phyloP scores from a whole-genome alignment of 257 asterid species.

The Pogostemon cablin region DNA sequence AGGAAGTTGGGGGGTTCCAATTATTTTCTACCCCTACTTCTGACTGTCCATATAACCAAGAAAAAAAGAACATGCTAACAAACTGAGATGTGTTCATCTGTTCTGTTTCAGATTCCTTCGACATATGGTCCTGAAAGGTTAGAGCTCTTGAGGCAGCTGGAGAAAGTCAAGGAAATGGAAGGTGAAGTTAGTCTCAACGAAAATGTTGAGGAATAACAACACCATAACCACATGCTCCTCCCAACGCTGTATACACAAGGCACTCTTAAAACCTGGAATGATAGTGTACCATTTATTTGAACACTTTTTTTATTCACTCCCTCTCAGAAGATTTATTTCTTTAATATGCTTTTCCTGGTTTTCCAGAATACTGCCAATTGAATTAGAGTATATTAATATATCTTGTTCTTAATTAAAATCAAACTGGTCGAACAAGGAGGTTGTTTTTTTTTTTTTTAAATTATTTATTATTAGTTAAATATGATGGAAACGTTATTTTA shows the following conservation, averaged over 20 bases:
- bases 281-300: background rate
- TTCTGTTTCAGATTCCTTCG: constrained; percentile 80
- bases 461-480: too few species aligned
- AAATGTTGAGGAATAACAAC: constrained; percentile 41
- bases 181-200: constrained; percentile 55
- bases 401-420: background rate
- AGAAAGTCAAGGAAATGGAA: constrained; percentile 93
- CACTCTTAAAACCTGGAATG: background rate
- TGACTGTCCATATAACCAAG: background rate
- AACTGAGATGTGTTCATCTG: constrained; percentile 29
- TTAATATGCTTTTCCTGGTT: background rate
- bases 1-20: too few species aligned
- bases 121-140: constrained; percentile 93
- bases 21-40: too few species aligned
- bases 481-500: too few species aligned
- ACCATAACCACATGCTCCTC: background rate
- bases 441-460: too few species aligned
- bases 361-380: background rate
- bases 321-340: background rate
- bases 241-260: background rate
- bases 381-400: background rate
- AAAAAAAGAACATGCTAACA: background rate
- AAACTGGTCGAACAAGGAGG: background rate
- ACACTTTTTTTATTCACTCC: too few species aligned
- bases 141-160: constrained; percentile 89